phyloP scores from a whole-genome alignment of 768 basidiomycete species.

The Phanerodontia chrysosporium region DNA sequence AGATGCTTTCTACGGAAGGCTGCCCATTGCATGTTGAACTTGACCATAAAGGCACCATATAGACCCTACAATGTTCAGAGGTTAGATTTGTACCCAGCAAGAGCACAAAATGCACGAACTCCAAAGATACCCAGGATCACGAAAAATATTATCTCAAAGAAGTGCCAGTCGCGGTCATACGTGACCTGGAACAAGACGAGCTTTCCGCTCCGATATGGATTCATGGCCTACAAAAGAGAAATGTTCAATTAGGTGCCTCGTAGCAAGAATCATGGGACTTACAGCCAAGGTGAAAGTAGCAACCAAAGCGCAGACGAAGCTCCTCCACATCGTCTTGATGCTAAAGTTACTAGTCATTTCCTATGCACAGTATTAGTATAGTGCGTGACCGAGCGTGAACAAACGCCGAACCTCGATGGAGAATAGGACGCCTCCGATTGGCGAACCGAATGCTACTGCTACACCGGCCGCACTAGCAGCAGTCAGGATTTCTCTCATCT shows the following conservation, averaged over 20 bases:
- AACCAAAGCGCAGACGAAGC: constrained; percentile 94
- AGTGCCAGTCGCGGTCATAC: constrained; percentile 97
- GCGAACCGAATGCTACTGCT: constrained; percentile 96
- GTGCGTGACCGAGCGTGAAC: background rate
- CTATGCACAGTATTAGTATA: constrained; percentile 32
- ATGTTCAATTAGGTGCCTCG: background rate
- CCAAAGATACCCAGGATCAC: constrained; percentile 94
- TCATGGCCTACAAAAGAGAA: constrained; percentile 69
- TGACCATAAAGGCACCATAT: constrained; percentile 95
- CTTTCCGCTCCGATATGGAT: constrained; percentile 96
- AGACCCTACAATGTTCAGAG: constrained; percentile 73
- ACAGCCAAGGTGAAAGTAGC: constrained; percentile 96
- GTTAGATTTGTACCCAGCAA: too few species aligned
- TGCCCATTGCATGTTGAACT: constrained; percentile 93
- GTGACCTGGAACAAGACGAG: constrained; percentile 97
- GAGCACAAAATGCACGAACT: constrained; percentile 39
- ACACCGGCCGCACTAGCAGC: constrained; percentile 98
- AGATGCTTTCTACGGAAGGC: constrained; percentile 92
- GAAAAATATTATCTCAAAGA: constrained; percentile 97
- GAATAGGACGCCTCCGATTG: constrained; percentile 96
- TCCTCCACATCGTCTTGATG: constrained; percentile 98
- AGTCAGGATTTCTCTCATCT: constrained; percentile 87
- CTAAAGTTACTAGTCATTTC: constrained; percentile 99
- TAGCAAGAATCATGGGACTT: constrained; percentile 28
- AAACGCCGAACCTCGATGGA: constrained; percentile 86